Evolutionary conservation across 2,329 filamentous ascomycete species (phyloP).

Genomic region (Penicillium sp.): DNA sequence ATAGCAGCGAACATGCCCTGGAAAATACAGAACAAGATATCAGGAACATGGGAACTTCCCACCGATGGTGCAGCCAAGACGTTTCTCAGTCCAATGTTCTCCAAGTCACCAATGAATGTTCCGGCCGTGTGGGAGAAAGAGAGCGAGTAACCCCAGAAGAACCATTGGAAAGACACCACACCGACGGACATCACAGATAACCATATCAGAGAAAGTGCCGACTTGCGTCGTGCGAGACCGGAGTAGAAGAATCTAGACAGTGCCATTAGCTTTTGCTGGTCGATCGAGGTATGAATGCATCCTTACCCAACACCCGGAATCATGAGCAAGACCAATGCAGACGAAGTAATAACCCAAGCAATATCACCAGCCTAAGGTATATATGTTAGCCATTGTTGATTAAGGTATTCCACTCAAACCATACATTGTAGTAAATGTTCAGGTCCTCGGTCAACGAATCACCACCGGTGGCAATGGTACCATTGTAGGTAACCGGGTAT

Average conservation of each 20-base stretch:
- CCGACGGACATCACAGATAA: conserved; percentile 78
- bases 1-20: conserved; percentile 63
- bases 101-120: conserved; percentile 72
- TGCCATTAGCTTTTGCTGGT: conserved; percentile 6
- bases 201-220: conserved; percentile 81
- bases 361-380: conserved; percentile 69
- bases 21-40: conserved; percentile 81
- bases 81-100: conserved; percentile 75
- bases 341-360: conserved; percentile 73
- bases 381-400: conserved; percentile 14
- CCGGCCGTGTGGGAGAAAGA: conserved; percentile 77
- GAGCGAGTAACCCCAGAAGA: conserved; percentile 89
- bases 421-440: conserved; percentile 74
- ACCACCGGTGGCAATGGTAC: conserved; percentile 63
- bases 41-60: conserved; percentile 70
- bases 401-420: background rate
- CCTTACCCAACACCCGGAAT: conserved; percentile 77
- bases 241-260: conserved; percentile 79
- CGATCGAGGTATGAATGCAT: background rate
- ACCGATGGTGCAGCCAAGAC: conserved; percentile 75
- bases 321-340: conserved; percentile 85
- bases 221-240: conserved; percentile 84
- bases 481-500: conserved; percentile 60
- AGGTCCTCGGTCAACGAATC: conserved; percentile 67
- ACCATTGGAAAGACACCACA: conserved; percentile 87